Evolutionary conservation across 495 filamentous ascomycete genomes (phyloP).

Genomic region (Xylona heveae): DNA sequence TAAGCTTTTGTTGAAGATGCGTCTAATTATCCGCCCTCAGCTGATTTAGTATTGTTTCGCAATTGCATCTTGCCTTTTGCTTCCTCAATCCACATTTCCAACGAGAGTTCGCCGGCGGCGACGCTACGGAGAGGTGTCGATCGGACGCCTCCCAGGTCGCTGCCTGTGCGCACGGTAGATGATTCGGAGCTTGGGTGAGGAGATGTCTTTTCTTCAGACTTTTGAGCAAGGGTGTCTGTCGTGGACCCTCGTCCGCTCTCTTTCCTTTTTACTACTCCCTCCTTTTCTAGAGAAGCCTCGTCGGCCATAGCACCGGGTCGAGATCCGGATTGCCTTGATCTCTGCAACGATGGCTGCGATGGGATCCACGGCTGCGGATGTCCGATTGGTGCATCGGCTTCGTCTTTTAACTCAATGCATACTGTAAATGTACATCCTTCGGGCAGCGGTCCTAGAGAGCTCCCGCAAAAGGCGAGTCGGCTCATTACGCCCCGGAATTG

Average conservation of each 20-base stretch:
- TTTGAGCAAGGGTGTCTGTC: constrained; percentile 1
- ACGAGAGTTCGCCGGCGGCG: constrained; percentile 38
- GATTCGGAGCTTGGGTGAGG: constrained; percentile 6
- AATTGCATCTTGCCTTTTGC: constrained; percentile 12
- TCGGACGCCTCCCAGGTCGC: constrained; percentile 15
- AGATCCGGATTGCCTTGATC: background rate
- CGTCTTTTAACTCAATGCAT: constrained; percentile 62
- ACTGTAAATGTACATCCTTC: constrained; percentile 68
- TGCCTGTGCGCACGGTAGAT: constrained; percentile 5
- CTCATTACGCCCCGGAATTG: constrained; percentile 41
- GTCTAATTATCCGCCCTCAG: no score
- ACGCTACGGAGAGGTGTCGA: constrained; percentile 35
- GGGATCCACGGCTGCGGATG: constrained; percentile 51
- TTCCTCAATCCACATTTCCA: constrained; percentile 52
- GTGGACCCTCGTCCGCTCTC: constrained; percentile 17
- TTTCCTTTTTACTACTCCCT: constrained; percentile 12
- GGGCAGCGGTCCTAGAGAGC: constrained; percentile 41
- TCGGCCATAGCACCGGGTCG: background rate
- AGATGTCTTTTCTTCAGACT: constrained; percentile 7
- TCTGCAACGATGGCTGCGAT: constrained; percentile 22
- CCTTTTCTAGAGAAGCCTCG: constrained; percentile 18
- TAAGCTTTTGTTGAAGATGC: no score
- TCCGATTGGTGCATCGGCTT: constrained; percentile 52
- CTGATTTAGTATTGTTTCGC: background rate
- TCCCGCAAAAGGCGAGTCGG: constrained; percentile 29